phyloP scores from a whole-genome alignment of 1,139 yeast genomes.

The Blastobotrys ciferrii region DNA sequence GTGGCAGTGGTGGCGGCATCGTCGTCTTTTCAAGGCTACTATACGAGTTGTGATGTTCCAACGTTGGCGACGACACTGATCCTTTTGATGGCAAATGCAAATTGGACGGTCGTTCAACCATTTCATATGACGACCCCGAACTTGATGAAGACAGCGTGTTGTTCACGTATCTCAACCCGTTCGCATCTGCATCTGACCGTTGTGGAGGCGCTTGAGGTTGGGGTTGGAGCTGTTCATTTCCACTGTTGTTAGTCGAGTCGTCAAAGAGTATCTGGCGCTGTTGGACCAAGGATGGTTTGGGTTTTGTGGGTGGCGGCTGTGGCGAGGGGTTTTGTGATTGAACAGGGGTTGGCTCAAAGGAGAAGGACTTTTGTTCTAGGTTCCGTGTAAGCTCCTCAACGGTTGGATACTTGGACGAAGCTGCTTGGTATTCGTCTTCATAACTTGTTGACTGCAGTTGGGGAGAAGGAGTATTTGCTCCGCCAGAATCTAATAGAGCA shows the following conservation, averaged over 20 bases:
- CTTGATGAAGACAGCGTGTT: constrained; percentile 12
- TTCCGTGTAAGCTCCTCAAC: constrained; percentile 36
- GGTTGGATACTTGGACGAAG: constrained; percentile 34
- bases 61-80: constrained; percentile 15
- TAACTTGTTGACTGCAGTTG: neutral
- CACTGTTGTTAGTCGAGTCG: neutral
- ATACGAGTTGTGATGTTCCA: constrained; percentile 7
- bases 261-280: constrained; percentile 6
- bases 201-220: too few relatives aligned
- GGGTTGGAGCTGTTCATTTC: neutral
- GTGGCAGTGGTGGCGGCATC: constrained; percentile 8
- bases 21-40: neutral
- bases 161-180: constrained; percentile 4
- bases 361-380: constrained; percentile 26
- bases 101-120: constrained; percentile 3
- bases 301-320: neutral
- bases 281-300: constrained; percentile 3
- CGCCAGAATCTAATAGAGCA: constrained; percentile 19
- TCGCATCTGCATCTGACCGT: neutral
- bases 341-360: constrained; percentile 13
- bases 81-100: neutral
- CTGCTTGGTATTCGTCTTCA: constrained; percentile 12
- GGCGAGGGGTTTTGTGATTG: constrained; percentile 1
- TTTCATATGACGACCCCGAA: constrained; percentile 15
- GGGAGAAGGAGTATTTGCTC: constrained; percentile 11